Percentiles rank a stretch among this genome's conserved stretches.
These are phyloP conservation scores for Microcos paniculata DNA, from an alignment of 345 rosid species.

Conservation along the genomic window DNA sequence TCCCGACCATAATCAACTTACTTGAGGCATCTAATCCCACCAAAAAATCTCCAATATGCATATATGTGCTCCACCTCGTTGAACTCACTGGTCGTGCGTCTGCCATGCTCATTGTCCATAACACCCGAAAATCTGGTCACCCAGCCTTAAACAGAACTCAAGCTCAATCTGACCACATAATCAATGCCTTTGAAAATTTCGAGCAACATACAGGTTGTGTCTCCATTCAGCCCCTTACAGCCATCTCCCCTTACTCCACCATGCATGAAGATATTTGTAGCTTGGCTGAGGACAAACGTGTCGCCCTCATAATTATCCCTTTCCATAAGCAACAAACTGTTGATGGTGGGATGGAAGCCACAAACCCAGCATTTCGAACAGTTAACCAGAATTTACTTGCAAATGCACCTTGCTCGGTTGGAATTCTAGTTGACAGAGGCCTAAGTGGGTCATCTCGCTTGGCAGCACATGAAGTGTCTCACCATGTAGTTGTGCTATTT, in stretches of 20 bases:
- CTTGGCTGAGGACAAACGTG: constrained; percentile 87
- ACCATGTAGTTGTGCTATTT: constrained; percentile 70
- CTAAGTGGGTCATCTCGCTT: constrained; percentile 54
- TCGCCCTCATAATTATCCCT: constrained; percentile 72
- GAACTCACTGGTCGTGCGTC: constrained; percentile 97
- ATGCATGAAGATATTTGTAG: constrained; percentile 93
- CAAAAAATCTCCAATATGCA: constrained; percentile 70
- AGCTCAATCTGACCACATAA: constrained; percentile 94
- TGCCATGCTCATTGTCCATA: constrained; percentile 90
- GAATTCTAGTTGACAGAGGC: constrained; percentile 88
- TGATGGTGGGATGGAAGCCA: constrained; percentile 95
- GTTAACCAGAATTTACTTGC: constrained; percentile 77
- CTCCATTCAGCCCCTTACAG: constrained; percentile 81
- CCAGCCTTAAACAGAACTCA: constrained; percentile 82
- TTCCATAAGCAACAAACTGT: constrained; percentile 94
- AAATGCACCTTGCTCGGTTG: constrained; percentile 84
- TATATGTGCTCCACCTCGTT: constrained; percentile 85
- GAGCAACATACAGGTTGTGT: constrained; percentile 61
- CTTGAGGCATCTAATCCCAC: constrained; percentile 84
- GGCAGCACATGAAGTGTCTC: constrained; percentile 52
- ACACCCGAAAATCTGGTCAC: constrained; percentile 63
- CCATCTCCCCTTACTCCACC: constrained; percentile 88
- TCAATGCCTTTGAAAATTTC: constrained; percentile 79
- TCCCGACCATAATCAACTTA: constrained; percentile 84
- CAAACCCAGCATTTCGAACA: constrained; percentile 73